Conservation (phyloP, 768 basidiomycete genomes). For the Trichaptum fuscoviolaceum region DNA sequence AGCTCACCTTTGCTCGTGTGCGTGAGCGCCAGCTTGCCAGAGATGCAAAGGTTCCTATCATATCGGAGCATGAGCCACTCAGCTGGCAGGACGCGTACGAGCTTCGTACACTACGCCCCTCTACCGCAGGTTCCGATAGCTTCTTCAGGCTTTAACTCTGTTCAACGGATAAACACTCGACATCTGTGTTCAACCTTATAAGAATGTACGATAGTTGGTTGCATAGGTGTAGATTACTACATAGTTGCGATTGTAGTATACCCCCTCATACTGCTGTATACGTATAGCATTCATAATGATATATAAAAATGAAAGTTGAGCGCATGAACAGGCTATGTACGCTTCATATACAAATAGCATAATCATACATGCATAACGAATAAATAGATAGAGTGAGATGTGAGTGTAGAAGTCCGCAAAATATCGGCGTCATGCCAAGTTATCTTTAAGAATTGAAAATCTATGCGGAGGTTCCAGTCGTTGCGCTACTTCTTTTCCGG, state of each 20-base stretch:
- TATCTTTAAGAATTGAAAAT: no score
- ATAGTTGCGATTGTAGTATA: no score
- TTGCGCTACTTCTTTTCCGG: conserved; percentile 32
- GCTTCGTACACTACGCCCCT: not conserved
- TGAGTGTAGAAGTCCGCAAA: not conserved
- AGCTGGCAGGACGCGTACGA: not conserved
- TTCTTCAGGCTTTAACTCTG: not conserved
- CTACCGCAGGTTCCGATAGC: not conserved
- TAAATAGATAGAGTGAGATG: not conserved
- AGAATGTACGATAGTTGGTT: no score
- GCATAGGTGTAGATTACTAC: no score
- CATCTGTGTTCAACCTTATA: no score
- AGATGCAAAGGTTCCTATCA: not conserved
- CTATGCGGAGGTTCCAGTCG: not conserved
- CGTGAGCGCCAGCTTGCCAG: not conserved
- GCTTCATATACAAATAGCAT: not conserved
- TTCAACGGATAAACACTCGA: not conserved
- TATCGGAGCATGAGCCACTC: not conserved
- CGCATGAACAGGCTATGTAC: not conserved
- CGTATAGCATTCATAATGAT: no score
- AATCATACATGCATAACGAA: not conserved
- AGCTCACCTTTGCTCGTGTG: not conserved
- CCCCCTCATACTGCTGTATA: no score
- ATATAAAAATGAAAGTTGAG: not conserved
- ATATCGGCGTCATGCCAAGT: not conserved